Conservation (phyloP, 2,329 filamentous ascomycete genomes). For the Alternaria arborescens region DNA sequence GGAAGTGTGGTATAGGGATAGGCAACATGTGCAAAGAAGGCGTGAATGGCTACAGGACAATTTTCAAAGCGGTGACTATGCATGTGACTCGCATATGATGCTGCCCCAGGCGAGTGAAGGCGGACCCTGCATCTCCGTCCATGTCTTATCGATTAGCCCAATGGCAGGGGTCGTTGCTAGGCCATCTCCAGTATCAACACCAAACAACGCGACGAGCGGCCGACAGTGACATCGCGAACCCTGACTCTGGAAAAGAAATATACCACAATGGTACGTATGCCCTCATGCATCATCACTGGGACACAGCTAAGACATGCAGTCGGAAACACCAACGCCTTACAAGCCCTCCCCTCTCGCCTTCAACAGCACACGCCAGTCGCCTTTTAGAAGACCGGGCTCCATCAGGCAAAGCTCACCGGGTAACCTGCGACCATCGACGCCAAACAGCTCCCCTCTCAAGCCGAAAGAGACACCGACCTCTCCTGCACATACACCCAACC, state of each 20-base stretch:
- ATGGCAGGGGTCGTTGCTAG: constrained; percentile 2
- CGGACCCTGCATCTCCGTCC: constrained; percentile 1
- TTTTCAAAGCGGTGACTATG: not conserved
- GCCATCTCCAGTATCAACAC: constrained; percentile 11
- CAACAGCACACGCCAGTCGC: constrained; percentile 55
- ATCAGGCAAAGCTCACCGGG: constrained; percentile 51
- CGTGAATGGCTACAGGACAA: constrained; percentile 2
- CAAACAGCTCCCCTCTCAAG: constrained; percentile 54
- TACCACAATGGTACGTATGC: constrained; percentile 12
- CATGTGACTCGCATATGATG: constrained; percentile 2
- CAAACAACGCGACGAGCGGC: constrained; percentile 8
- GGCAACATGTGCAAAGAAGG: not conserved
- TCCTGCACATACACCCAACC: constrained; percentile 39
- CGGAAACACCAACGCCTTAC: constrained; percentile 47
- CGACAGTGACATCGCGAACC: not conserved
- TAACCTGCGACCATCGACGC: constrained; percentile 51
- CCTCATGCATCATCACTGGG: not conserved
- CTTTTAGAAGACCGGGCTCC: constrained; percentile 56
- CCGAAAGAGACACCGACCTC: constrained; percentile 39
- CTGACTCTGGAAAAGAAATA: not conserved
- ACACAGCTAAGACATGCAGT: constrained; percentile 25
- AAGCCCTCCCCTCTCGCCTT: constrained; percentile 56
- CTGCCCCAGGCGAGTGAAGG: constrained; percentile 1
- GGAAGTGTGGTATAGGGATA: not conserved
- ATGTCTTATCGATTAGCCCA: constrained; percentile 9